Base-by-base conservation (phyloP, 2,329 filamentous ascomycete species). In the Ascochyta rabiei region DNA sequence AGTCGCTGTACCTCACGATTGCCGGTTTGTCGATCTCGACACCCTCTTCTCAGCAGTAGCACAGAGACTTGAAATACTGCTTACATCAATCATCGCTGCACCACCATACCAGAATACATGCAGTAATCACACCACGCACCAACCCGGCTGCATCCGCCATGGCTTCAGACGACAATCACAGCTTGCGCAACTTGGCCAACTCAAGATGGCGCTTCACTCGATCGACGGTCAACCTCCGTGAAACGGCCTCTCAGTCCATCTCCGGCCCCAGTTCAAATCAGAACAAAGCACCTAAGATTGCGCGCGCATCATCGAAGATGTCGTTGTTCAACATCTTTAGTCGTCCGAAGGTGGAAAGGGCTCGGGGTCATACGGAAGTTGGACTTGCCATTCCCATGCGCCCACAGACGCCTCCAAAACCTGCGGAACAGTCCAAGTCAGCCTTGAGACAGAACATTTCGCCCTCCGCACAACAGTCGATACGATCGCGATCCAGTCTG, bases 321-420 rank as follows among this genome's bases (percentile, higher is more conserved):
- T 81, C 79, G 26, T 64, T 82, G 10, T 81, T 81, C 70, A 77
- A 71, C 50, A 72, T 82, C 13, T 82, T 82, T 70, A 80, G 76
- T 65, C 73, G 72, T 51, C 79, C 80, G 19, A 81, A 80, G 61
- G 78, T 80, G 24, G 79, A 82, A 60, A 77, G 71, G 61, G 71
- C 75, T 42, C 76, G 76, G 57, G 79, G 79, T 6, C 77, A 80
- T 60, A 74, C 74, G 23, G 79, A 81, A 61, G 64, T 72, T 38
- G 78, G 75, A 31, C 67, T 79, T 16, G 71, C 71, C 13, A 56
- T 73, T 26, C 72, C 71, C 9, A 73, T 74, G 67, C 61, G 65
- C 48, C 68, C 68, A 47, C 68, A 68, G 18, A 64, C 66, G 30
- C 66, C 66, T 18, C 62, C 70, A 2, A 68, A 65, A 34, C 48